A percentile compares a stretch with the other conserved stretches of the same genome.
Conservation (phyloP, 208 protist genomes). For the Leishmania tarentolae region DNA sequence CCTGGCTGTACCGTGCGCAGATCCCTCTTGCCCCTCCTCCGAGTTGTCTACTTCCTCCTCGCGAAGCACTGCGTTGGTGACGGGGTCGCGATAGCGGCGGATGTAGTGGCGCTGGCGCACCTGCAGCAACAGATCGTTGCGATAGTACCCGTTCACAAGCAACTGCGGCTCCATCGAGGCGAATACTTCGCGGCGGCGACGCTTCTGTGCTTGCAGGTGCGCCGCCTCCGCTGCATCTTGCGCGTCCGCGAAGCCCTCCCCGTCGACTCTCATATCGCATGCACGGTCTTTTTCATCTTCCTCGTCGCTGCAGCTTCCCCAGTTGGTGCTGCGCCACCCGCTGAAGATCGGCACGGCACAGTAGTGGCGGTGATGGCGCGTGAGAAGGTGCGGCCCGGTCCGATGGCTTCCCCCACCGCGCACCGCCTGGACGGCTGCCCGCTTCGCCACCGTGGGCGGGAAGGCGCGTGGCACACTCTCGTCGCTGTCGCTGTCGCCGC, state of each 20-base stretch:
- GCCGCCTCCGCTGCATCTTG: not conserved
- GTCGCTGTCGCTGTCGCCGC: slow-evolving; percentile 1
- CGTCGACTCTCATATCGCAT: not conserved
- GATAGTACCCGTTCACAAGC: slow-evolving; percentile 63
- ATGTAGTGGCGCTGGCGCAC: slow-evolving; percentile 48
- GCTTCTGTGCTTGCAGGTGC: slow-evolving; percentile 6
- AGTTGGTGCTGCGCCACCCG: slow-evolving; percentile 41
- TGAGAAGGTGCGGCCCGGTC: slow-evolving; percentile 9
- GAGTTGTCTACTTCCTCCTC: slow-evolving; percentile 32
- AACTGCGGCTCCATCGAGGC: slow-evolving; percentile 74
- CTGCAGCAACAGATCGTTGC: slow-evolving; percentile 76
- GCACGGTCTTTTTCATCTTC: not conserved
- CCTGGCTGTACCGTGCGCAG: not conserved
- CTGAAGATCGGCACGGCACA: slow-evolving; percentile 36
- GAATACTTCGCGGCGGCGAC: slow-evolving; percentile 56
- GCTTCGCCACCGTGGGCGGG: not conserved
- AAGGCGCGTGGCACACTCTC: not conserved
- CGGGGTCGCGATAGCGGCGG: slow-evolving; percentile 47
- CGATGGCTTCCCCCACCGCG: not conserved
- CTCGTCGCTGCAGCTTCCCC: slow-evolving; percentile 9
- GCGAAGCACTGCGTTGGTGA: slow-evolving; percentile 53
- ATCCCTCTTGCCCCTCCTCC: slow-evolving; percentile 1
- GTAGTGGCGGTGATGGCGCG: slow-evolving; percentile 33
- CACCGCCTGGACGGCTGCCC: not conserved
- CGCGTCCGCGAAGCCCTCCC: not conserved